phyloP scores from a whole-genome alignment of 345 rosid genomes.

The Lepidium aucheri region DNA sequence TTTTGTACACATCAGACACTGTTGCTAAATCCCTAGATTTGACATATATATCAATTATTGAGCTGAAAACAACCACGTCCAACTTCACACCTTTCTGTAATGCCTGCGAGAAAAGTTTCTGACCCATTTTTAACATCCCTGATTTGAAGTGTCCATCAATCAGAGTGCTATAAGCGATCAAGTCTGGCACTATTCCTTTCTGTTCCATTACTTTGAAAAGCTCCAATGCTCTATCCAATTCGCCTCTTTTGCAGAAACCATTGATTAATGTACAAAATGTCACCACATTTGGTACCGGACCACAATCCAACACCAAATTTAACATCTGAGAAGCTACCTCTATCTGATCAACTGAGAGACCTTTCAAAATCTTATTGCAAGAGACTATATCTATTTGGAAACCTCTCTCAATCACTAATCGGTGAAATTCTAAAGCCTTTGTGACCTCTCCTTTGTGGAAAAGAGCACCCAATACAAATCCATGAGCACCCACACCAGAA shows the following conservation, averaged over 20 bases:
- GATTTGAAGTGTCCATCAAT: conserved; percentile 43
- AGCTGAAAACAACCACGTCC: conserved; percentile 40
- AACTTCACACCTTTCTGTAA: conserved; percentile 30
- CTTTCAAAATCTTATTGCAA: conserved; percentile 39
- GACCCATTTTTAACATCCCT: conserved; percentile 38
- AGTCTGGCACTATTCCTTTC: conserved; percentile 32
- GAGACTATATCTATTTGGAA: conserved; percentile 29
- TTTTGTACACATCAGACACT: conserved; percentile 26
- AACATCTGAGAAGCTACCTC: conserved; percentile 28
- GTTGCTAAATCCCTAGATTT: conserved; percentile 30
- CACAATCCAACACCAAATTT: conserved; percentile 25
- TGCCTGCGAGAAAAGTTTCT: conserved; percentile 30
- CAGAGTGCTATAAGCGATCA: conserved; percentile 35
- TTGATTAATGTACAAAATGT: conserved; percentile 41
- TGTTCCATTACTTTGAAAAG: conserved; percentile 26
- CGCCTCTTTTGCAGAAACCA: conserved; percentile 35
- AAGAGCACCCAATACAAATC: conserved; percentile 33
- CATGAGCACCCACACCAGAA: conserved; percentile 16
- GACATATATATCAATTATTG: conserved; percentile 31
- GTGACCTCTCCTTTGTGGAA: conserved; percentile 29
- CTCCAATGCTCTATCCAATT: conserved; percentile 35
- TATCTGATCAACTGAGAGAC: conserved; percentile 24
- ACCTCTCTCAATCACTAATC: conserved; percentile 20
- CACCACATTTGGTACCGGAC: conserved; percentile 42
- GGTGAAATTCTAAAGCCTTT: conserved; percentile 34